Conservation (phyloP, 129 eudicot genomes). For the Scalesia atractyloides region DNA sequence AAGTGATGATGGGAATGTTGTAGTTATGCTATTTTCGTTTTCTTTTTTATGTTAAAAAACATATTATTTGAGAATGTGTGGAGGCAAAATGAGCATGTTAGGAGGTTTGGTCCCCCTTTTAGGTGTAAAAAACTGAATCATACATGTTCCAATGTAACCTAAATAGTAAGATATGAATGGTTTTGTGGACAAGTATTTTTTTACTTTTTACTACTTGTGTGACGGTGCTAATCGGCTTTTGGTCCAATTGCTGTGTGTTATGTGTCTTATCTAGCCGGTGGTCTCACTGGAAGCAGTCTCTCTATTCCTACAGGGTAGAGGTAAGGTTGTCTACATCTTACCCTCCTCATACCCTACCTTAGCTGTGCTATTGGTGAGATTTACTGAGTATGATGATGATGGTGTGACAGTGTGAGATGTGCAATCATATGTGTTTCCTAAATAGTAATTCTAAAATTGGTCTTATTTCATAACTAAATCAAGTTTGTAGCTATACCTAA, state of each 20-base stretch:
- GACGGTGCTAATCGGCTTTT: no score
- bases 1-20: constrained; percentile 12
- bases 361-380: no score
- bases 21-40: constrained; percentile 9
- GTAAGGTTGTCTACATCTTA: no score
- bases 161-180: constrained; percentile 25
- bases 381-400: no score
- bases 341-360: no score
- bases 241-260: no score
- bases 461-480: not conserved
- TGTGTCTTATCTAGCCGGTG: no score
- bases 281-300: no score
- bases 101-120: constrained; percentile 29
- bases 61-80: constrained; percentile 12
- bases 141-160: constrained; percentile 21
- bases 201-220: constrained; percentile 21
- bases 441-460: not conserved
- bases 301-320: no score
- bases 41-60: constrained; percentile 24
- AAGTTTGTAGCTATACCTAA: not conserved
- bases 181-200: constrained; percentile 21
- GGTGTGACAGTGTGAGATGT: constrained; percentile 15
- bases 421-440: constrained; percentile 22
- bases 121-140: constrained; percentile 26
- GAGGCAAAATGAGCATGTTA: constrained; percentile 26